phyloP scores from a whole-genome alignment of 768 basidiomycete species.

The Floccularia luteovirens region DNA sequence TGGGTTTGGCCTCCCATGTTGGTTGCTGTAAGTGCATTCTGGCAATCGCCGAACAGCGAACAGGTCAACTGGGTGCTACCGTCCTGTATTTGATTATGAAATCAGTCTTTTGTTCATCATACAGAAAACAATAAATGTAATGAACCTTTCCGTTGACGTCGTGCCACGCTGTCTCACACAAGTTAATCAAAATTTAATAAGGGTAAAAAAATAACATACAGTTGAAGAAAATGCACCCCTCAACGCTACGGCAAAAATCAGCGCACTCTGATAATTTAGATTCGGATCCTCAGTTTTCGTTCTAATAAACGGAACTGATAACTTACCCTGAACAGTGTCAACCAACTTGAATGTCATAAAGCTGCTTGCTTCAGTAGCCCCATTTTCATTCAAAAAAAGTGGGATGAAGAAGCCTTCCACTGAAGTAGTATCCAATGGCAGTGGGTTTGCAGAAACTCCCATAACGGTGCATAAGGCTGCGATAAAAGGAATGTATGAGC shows the following conservation, averaged over 20 bases:
- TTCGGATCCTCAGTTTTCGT: too few relatives aligned
- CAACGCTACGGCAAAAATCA: slow-evolving; percentile 21
- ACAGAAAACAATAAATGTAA: not conserved
- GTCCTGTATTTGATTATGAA: too few relatives aligned
- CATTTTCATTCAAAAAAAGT: too few relatives aligned
- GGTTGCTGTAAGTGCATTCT: slow-evolving; percentile 14
- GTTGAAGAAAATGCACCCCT: slow-evolving; percentile 23
- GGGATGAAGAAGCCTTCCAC: too few relatives aligned
- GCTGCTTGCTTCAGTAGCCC: slow-evolving; percentile 20
- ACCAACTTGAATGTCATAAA: slow-evolving; percentile 27
- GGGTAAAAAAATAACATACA: slow-evolving; percentile 15
- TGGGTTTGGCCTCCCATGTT: slow-evolving; percentile 26
- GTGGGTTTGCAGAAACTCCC: too few relatives aligned
- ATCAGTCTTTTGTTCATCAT: not conserved
- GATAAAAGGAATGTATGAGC: too few relatives aligned
- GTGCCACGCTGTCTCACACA: slow-evolving; percentile 18
- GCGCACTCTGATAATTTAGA: slow-evolving; percentile 18
- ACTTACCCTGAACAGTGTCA: slow-evolving; percentile 20
- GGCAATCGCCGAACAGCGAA: slow-evolving; percentile 22
- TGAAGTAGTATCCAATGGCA: too few relatives aligned
- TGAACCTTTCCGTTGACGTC: slow-evolving; percentile 28
- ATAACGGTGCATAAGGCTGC: too few relatives aligned
- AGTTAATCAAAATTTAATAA: not conserved
- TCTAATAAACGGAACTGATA: too few relatives aligned
- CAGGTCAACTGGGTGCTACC: slow-evolving; percentile 28